Base-by-base conservation (phyloP, 148 eudicot genomes). In the Limonium bicolor region DNA sequence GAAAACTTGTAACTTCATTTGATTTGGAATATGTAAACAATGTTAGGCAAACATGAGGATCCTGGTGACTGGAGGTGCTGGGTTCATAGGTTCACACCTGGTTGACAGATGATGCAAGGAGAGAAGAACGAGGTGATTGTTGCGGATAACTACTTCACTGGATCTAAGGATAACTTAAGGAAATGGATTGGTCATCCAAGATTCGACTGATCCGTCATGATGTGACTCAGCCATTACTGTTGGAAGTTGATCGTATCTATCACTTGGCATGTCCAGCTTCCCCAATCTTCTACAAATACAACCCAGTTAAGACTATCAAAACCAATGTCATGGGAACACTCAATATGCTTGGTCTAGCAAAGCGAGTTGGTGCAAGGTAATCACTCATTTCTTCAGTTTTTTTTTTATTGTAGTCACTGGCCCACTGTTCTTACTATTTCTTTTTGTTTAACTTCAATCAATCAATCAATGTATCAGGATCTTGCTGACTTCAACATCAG, bases 311-410 rank as follows among this genome's bases (percentile, higher is more conserved):
- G 96, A 86, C 96, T 10, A 86, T 86, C 60, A 86, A 86, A 77
- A 86, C 96, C 43, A 86, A 86, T 66, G 96, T 86, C 34, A 86
- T 86, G 63, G 96, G 96, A 34, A 86, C 96, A 19, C 37, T 86
- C 29, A 86, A 86, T 64, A 86, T 86, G 96, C 69, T 86, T 60
- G 96, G 96, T 50, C 94, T 86, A 54, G 94, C 94, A 49, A 86
- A 86, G 73, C 76, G 96, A 51, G 96, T 86, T 15, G 96, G 96
- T 51, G 96, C 96, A 46, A 86, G 96, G 96, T 86, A n/a, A n/a
- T n/a, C n/a, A n/a, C n/a, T n/a, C n/a, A n/a, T n/a, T n/a, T n/a
- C n/a, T n/a, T n/a, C n/a, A n/a, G n/a, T n/a, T n/a, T n/a, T n/a
- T n/a, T n/a, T n/a, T n/a, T n/a, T n/a, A n/a, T n/a, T n/a, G n/a